Evolutionary conservation across 768 basidiomycete genomes (phyloP).

Genomic region (Exsudoporus frostii): DNA sequence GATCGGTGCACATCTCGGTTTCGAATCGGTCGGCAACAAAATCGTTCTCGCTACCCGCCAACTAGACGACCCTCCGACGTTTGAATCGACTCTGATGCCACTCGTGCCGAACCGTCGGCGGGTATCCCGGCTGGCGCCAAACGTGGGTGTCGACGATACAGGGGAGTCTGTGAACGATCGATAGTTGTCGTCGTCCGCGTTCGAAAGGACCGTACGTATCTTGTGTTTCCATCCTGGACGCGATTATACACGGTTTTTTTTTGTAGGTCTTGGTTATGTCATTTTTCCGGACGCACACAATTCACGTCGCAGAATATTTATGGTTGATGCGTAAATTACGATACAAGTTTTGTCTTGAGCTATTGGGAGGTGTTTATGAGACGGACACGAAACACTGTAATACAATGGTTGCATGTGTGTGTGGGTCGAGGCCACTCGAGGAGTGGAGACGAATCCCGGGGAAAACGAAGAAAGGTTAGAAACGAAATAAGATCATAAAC

Average conservation of each 20-base stretch:
- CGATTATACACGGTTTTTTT: too few species aligned
- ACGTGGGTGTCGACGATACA: neutral
- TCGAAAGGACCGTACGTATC: neutral
- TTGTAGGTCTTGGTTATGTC: neutral
- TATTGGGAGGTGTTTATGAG: neutral
- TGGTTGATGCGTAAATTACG: conserved; percentile 35
- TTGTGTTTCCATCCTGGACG: neutral
- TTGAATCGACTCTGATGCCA: neutral
- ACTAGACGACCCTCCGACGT: neutral
- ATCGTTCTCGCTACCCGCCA: conserved; percentile 47
- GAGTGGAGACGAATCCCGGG: neutral
- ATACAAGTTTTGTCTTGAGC: conserved; percentile 25
- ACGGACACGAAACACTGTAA: conserved; percentile 9
- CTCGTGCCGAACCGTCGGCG: conserved; percentile 5
- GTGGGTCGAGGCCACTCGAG: neutral
- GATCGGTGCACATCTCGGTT: conserved; percentile 54
- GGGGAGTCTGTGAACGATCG: conserved; percentile 13
- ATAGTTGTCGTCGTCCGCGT: neutral
- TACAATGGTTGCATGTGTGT: conserved; percentile 16
- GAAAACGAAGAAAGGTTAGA: conserved; percentile 2
- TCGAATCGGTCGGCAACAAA: conserved; percentile 46
- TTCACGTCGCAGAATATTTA: conserved; percentile 23
- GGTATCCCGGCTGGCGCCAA: conserved; percentile 10
- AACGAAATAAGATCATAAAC: conserved; percentile 7
- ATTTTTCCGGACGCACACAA: neutral